A percentile compares a stretch with the other conserved stretches of the same genome.
Conservation (phyloP, 441 rosid species). For the Adansonia madagascariensis region DNA sequence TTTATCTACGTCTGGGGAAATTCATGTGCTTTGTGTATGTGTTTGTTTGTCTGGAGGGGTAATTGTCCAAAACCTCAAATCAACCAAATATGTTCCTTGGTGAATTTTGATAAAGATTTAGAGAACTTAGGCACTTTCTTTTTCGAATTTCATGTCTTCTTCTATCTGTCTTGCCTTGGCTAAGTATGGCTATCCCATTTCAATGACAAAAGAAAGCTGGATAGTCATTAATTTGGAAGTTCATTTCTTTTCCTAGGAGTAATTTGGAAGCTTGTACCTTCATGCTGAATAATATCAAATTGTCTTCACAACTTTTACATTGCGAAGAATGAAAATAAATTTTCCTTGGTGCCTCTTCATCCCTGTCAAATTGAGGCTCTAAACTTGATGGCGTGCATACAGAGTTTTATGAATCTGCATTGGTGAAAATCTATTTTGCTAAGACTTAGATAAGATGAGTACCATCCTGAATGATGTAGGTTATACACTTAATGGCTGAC, state of each 20-base stretch:
- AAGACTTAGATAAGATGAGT: not conserved
- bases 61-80: not conserved
- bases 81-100: not conserved
- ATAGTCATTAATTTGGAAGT: constrained; percentile 10
- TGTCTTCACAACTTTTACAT: not conserved
- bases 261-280: not conserved
- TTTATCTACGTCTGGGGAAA: not conserved
- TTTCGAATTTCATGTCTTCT: not conserved
- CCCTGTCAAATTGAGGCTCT: not conserved
- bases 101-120: constrained; percentile 16
- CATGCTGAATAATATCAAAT: not conserved
- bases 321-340: not conserved
- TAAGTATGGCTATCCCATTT: not conserved
- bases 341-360: not conserved
- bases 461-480: not conserved
- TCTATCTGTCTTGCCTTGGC: not conserved
- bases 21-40: not conserved
- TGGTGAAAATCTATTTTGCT: not conserved
- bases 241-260: not conserved
- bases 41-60: not conserved
- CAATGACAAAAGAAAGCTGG: not conserved
- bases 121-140: not conserved
- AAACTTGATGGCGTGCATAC: not conserved
- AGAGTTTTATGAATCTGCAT: not conserved
- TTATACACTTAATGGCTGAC: constrained; percentile 7